Percentiles rank a stretch among this genome's conserved stretches.
These are phyloP conservation scores for Parascedosporium putredinis DNA, from an alignment of 2,329 filamentous ascomycete species.

Conservation along the genomic window DNA sequence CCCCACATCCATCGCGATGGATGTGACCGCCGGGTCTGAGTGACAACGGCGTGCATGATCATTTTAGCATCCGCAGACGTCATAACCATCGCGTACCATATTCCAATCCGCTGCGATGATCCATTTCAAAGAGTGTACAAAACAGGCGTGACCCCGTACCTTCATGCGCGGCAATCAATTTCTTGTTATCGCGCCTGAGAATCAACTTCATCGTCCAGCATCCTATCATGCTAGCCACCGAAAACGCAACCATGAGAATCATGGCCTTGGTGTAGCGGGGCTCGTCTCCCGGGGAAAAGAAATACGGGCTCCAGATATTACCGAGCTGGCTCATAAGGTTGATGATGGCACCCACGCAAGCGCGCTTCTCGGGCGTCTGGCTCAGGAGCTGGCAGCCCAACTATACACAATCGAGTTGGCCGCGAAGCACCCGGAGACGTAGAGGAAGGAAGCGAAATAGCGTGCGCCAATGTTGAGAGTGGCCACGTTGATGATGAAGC, in stretches of 20 bases:
- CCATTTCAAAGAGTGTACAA: no score
- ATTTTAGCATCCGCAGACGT: no score
- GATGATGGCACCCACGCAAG: slow-evolving; percentile 23
- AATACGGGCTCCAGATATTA: background rate
- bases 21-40: no score
- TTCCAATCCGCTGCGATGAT: no score
- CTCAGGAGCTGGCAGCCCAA: slow-evolving; percentile 24
- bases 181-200: no score
- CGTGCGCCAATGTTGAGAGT: slow-evolving; percentile 13
- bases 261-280: slow-evolving; percentile 14
- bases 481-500: slow-evolving; percentile 18
- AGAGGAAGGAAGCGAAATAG: slow-evolving; percentile 16
- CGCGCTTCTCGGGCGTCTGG: slow-evolving; percentile 27
- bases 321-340: slow-evolving; percentile 24
- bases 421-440: slow-evolving; percentile 14
- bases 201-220: no score
- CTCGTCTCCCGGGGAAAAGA: background rate
- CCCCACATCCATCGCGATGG: no score
- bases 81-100: no score
- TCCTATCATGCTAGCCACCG: background rate
- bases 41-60: no score
- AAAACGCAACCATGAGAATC: background rate
- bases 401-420: slow-evolving; percentile 24
- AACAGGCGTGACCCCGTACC: background rate
- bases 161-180: no score